Conservation (phyloP, 2,329 filamentous ascomycete species). For the Aspergillus cejpii region DNA sequence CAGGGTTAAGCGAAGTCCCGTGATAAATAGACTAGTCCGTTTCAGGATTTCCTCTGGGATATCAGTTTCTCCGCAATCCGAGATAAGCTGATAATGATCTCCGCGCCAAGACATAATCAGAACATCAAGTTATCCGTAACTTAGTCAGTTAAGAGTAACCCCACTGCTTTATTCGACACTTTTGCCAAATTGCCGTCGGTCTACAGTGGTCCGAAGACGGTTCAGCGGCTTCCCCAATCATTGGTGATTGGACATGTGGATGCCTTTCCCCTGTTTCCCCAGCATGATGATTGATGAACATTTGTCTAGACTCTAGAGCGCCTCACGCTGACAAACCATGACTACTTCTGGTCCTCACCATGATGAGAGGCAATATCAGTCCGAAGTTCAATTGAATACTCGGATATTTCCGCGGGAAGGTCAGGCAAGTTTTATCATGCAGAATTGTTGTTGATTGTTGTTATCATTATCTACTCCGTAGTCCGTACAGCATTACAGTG, state of each 20-base stretch:
- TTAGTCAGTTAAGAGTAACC: slow-evolving; percentile 9
- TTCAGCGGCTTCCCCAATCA: slow-evolving; percentile 2
- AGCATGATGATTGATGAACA: not conserved
- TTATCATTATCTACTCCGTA: not conserved
- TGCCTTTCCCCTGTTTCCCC: slow-evolving; percentile 4
- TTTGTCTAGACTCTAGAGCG: slow-evolving; percentile 1
- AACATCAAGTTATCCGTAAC: too few relatives aligned
- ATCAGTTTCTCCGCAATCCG: slow-evolving; percentile 10
- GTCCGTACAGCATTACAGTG: too few relatives aligned
- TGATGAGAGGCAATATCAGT: not conserved
- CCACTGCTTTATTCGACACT: slow-evolving; percentile 16
- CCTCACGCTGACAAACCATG: not conserved
- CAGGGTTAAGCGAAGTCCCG: slow-evolving; percentile 33
- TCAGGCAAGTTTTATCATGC: not conserved
- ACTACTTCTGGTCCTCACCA: not conserved
- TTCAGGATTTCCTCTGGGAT: slow-evolving; percentile 4
- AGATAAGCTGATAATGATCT: slow-evolving; percentile 7
- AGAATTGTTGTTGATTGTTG: not conserved
- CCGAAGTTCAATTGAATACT: not conserved
- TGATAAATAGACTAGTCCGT: slow-evolving; percentile 22
- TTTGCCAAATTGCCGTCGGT: slow-evolving; percentile 21
- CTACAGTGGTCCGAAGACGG: slow-evolving; percentile 28
- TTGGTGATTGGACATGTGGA: not conserved
- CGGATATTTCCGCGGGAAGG: not conserved
- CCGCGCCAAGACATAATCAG: not conserved